Conservation (phyloP, 2,329 filamentous ascomycete species). For the Alternaria sp. region DNA sequence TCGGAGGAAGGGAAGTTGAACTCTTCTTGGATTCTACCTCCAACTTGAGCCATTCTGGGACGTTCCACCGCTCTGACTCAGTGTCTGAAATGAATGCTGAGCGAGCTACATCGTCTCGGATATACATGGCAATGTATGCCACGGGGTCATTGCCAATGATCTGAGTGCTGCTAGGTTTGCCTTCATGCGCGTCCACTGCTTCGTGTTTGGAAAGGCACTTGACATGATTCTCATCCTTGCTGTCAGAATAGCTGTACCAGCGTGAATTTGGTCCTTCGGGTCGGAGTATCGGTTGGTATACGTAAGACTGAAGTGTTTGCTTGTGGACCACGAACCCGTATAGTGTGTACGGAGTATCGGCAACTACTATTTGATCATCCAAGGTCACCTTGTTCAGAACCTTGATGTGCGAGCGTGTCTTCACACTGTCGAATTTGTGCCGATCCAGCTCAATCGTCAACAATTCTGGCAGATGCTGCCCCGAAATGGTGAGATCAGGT, state of each 20-base stretch:
- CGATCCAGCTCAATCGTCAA: slow-evolving; percentile 65
- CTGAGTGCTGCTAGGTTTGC: slow-evolving; percentile 50
- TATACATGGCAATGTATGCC: slow-evolving; percentile 65
- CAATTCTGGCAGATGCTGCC: slow-evolving; percentile 55
- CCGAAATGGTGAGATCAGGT: slow-evolving; percentile 31
- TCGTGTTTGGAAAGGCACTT: slow-evolving; percentile 65
- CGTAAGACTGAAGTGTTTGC: slow-evolving; percentile 64
- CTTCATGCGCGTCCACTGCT: slow-evolving; percentile 62
- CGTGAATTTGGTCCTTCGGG: slow-evolving; percentile 63
- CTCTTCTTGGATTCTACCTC: slow-evolving; percentile 40
- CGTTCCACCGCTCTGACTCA: slow-evolving; percentile 58
- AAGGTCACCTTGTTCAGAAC: slow-evolving; percentile 64
- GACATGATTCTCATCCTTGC: slow-evolving; percentile 62
- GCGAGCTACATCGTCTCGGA: slow-evolving; percentile 59
- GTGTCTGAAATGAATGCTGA: slow-evolving; percentile 51
- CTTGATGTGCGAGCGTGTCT: slow-evolving; percentile 64
- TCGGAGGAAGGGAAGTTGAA: slow-evolving; percentile 19
- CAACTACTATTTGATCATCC: slow-evolving; percentile 62
- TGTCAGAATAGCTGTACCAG: slow-evolving; percentile 68
- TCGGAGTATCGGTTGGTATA: slow-evolving; percentile 68
- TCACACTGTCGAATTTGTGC: slow-evolving; percentile 62
- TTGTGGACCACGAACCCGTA: slow-evolving; percentile 69
- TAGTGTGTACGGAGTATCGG: slow-evolving; percentile 60
- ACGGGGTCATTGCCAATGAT: slow-evolving; percentile 57
- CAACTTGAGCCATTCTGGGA: slow-evolving; percentile 50